These are phyloP conservation scores for Hymenotorrendiella dingleyae DNA, from an alignment of 2,329 filamentous ascomycete species.

Conservation along the genomic window DNA sequence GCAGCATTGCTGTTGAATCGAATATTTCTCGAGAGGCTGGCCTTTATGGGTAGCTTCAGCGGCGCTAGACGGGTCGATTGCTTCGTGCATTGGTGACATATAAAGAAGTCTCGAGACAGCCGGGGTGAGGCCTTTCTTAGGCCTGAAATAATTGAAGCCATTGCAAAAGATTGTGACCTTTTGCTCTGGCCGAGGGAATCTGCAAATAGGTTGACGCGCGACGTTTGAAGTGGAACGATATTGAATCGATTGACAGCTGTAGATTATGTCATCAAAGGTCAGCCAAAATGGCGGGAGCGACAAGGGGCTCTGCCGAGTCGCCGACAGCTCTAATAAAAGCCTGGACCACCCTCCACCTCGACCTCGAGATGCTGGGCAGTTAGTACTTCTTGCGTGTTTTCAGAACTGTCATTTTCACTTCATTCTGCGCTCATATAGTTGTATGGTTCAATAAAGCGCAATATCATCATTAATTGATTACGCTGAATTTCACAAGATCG, in stretches of 20 bases:
- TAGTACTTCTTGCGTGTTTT: too few species aligned
- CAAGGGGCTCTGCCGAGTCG: too few species aligned
- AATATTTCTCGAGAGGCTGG: constrained; percentile 18
- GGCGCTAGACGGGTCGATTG: constrained; percentile 10
- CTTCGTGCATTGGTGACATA: constrained; percentile 28
- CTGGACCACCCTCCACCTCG: too few species aligned
- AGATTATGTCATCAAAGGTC: constrained; percentile 10
- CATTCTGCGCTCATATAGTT: too few species aligned
- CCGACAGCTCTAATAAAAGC: too few species aligned
- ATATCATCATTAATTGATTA: too few species aligned
- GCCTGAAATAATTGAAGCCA: constrained; percentile 29
- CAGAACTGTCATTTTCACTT: too few species aligned
- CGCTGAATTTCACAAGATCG: too few species aligned
- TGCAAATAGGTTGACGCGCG: background rate
- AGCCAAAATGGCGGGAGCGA: too few species aligned
- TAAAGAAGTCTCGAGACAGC: constrained; percentile 27
- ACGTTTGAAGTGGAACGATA: constrained; percentile 10
- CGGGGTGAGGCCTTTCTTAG: constrained; percentile 25
- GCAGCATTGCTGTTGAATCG: constrained; percentile 28
- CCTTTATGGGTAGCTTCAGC: constrained; percentile 18
- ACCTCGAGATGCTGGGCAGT: too few species aligned
- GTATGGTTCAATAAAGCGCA: too few species aligned
- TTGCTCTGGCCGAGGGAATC: constrained; percentile 1
- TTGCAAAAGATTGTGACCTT: constrained; percentile 12
- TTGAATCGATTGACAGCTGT: background rate